Conservation (phyloP, 164 flowering plant genomes). For the Magnolia kwangsiensis region DNA sequence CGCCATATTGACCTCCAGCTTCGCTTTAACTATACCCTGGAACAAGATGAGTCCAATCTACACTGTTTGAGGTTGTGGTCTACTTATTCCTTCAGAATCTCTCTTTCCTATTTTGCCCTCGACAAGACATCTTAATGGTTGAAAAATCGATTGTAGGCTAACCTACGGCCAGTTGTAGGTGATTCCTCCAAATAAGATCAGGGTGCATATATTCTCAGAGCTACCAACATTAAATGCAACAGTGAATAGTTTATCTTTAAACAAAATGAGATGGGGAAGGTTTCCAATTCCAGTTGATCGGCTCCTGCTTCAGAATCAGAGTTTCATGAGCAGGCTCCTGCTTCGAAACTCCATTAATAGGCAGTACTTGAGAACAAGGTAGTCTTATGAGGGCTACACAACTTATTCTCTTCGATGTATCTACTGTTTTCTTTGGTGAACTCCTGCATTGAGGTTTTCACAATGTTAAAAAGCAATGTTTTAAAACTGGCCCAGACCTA, state of each 20-base stretch:
- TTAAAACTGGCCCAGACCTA: no score
- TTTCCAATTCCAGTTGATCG: conserved; percentile 1
- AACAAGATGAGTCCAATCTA: no score
- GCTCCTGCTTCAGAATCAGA: conserved; percentile 2
- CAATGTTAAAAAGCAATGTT: no score
- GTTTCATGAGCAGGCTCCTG: conserved; percentile 1
- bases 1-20: no score
- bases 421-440: conserved; percentile 58
- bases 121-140: no score
- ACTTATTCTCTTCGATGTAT: conserved; percentile 69
- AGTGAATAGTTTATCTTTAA: background rate
- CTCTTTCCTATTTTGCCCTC: background rate
- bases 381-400: conserved; percentile 63
- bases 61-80: no score
- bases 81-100: background rate
- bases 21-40: no score
- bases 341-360: conserved; percentile 30
- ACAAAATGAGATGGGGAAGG: conserved; percentile 1
- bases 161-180: no score
- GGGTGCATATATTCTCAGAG: background rate
- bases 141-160: no score
- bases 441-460: conserved; percentile 22
- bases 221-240: background rate
- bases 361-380: conserved; percentile 53
- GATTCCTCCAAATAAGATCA: background rate